Evolutionary conservation across 495 filamentous ascomycete genomes (phyloP), one percentile per base, ranked within the genome.

Genomic region (Penicillium macrosclerotiorum): DNA sequence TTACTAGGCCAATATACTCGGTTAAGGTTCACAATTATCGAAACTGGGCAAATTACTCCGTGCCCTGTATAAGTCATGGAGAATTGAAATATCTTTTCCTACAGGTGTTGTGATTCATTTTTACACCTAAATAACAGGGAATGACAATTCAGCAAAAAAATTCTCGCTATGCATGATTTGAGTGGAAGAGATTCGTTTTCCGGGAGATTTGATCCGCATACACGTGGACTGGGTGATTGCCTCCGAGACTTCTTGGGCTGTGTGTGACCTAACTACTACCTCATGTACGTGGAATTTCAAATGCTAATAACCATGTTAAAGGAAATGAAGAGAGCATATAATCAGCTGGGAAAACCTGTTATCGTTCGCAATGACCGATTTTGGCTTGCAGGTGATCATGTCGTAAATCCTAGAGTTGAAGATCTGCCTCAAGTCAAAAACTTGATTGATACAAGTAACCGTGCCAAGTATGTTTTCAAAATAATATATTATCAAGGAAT

Each of bases 301-400:
- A 14, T 5, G 2, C 16, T 42, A 7, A 42, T 1, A 39, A 5
- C 22, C 14, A 39, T 12, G 13, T 3, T 19, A 33, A 26, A 68
- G 53, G 67, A 65, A 26, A 73, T 74, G 69, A 57, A 69, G 39
- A 47, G 14, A 27, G 65, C 60, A 23, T 71, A 71, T 40, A 37
- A 68, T 18, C 4, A 20, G 2, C 33, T 76, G 6, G 65, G 65
- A 3, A 52, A 43, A 17, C 65, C 71, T 3, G 60, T 61, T 3
- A 68, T 74, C 41, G 72, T 59, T 26, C 69, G 73, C 19, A 77
- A 75, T 45, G 72, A 77, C 44, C 58, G 72, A 6, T 67, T 77
- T 42, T 77, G 72, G 73, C 60, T 77, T 5, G 69, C 65, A 2
- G 64, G 63, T 0, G 73, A 77, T 43, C 72, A 77, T 53, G 55